These are phyloP conservation scores for Cladosporium sp. DNA, from an alignment of 2,329 filamentous ascomycete species.

Conservation along the genomic window DNA sequence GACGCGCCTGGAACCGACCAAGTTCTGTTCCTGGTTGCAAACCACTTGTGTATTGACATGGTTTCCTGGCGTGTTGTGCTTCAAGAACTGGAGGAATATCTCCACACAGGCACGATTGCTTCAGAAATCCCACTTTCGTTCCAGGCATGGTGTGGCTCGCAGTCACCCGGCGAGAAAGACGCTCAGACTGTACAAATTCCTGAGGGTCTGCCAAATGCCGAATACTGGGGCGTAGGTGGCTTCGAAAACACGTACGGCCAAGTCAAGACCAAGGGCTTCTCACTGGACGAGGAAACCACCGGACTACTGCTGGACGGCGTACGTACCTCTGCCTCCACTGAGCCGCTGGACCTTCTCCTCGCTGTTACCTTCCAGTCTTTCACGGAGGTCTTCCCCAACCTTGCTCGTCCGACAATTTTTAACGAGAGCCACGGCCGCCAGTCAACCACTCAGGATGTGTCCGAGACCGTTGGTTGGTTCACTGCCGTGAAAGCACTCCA, in stretches of 20 bases:
- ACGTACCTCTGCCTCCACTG: background rate
- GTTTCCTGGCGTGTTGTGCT: conserved; percentile 10
- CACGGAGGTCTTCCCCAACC: conserved; percentile 2
- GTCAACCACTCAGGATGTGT: conserved; percentile 5
- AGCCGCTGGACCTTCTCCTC: conserved; percentile 10
- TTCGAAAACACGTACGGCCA: conserved; percentile 11
- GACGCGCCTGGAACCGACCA: conserved; percentile 8
- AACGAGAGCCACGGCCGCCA: conserved; percentile 10
- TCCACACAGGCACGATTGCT: conserved; percentile 2
- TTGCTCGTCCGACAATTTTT: conserved; percentile 5
- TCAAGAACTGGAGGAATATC: conserved; percentile 8
- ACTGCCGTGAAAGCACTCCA: conserved; percentile 4
- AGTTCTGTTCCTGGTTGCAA: conserved; percentile 7
- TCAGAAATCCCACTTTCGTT: conserved; percentile 8
- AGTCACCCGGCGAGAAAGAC: conserved; percentile 3
- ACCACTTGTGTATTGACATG: conserved; percentile 12
- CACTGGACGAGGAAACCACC: conserved; percentile 2
- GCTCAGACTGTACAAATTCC: background rate
- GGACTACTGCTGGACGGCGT: background rate
- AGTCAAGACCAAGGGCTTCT: conserved; percentile 11
- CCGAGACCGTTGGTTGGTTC: conserved; percentile 10
- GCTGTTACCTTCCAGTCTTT: conserved; percentile 8
- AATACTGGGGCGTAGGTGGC: conserved; percentile 8
- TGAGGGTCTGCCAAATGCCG: conserved; percentile 4
- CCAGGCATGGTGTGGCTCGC: conserved; percentile 9